phyloP scores from a whole-genome alignment of 768 basidiomycete species.

The Boletus tomentosulus region DNA sequence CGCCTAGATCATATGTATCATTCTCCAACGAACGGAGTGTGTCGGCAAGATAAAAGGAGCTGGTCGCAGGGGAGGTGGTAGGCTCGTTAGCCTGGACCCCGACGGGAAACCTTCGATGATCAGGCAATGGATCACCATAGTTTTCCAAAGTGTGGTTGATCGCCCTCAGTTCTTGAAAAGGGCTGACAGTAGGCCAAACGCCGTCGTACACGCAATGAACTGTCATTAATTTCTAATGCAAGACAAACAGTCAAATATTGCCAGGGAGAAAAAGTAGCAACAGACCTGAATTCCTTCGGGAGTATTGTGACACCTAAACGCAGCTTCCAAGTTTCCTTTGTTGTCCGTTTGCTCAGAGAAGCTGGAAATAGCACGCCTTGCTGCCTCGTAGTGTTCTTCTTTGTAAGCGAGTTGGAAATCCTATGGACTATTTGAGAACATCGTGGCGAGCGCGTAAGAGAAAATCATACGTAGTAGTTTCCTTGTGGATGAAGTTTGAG shows the following conservation, averaged over 20 bases:
- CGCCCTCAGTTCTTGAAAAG: neutral
- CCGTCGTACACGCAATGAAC: constrained; percentile 12
- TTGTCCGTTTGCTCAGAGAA: constrained; percentile 2
- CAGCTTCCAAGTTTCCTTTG: constrained; percentile 10
- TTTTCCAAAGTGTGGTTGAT: neutral
- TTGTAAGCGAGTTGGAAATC: constrained; percentile 3
- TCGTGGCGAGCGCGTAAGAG: neutral
- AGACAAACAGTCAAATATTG: neutral
- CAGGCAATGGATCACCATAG: neutral
- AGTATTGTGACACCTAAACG: constrained; percentile 3
- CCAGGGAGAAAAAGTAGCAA: neutral
- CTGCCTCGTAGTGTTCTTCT: neutral
- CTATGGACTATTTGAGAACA: neutral
- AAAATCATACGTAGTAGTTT: constrained; percentile 7
- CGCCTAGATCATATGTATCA: neutral
- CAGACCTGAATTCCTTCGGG: constrained; percentile 2
- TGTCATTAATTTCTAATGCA: neutral
- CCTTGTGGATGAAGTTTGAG: constrained; percentile 15
- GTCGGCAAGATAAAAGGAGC: neutral
- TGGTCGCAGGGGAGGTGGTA: neutral
- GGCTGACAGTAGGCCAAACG: neutral
- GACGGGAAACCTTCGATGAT: neutral
- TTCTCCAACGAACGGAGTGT: neutral
- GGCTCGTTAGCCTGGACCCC: neutral
- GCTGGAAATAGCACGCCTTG: constrained; percentile 2